Conservation (phyloP, 2,329 filamentous ascomycete genomes). For the Scedosporium minutisporum region DNA sequence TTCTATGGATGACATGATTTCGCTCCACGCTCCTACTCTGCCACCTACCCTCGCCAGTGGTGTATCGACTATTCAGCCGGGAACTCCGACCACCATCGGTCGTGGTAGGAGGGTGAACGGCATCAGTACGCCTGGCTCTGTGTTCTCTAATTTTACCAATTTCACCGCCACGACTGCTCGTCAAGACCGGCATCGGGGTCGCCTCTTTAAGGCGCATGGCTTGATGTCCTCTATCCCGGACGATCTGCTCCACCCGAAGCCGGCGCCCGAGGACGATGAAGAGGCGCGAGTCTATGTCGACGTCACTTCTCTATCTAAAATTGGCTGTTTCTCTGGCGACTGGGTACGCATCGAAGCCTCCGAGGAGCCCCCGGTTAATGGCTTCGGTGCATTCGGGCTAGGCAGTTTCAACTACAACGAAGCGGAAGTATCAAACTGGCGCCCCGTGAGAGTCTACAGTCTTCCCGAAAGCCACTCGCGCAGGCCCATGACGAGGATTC, state of each 20-base stretch:
- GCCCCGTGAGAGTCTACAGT: conserved; percentile 81
- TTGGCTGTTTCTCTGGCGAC: conserved; percentile 95
- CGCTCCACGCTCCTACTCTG: conserved; percentile 68
- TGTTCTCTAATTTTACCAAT: conserved; percentile 81
- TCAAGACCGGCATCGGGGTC: conserved; percentile 60
- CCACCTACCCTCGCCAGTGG: conserved; percentile 70
- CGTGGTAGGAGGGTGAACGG: conserved; percentile 60
- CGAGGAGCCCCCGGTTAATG: conserved; percentile 61
- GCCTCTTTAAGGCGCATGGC: conserved; percentile 76
- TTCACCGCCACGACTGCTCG: conserved; percentile 78
- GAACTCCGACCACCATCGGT: conserved; percentile 67
- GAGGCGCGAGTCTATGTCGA: conserved; percentile 87
- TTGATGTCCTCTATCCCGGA: conserved; percentile 62
- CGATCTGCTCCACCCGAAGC: conserved; percentile 77
- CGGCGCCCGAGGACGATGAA: conserved; percentile 68
- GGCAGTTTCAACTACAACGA: conserved; percentile 47
- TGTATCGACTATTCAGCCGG: conserved; percentile 68
- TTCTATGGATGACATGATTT: conserved; percentile 88
- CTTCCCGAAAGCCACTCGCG: conserved; percentile 66
- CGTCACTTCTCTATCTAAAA: conserved; percentile 71
- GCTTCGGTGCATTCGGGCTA: conserved; percentile 56
- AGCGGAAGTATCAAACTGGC: conserved; percentile 58
- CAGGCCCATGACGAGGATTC: conserved; percentile 50
- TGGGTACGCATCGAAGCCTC: conserved; percentile 82
- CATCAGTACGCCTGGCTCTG: conserved; percentile 72